Percentiles rank a stretch among this genome's conserved stretches.
Evolutionary conservation across 2,329 filamentous ascomycete species (phyloP).

Genomic region (Dactylella cylindrospora): DNA sequence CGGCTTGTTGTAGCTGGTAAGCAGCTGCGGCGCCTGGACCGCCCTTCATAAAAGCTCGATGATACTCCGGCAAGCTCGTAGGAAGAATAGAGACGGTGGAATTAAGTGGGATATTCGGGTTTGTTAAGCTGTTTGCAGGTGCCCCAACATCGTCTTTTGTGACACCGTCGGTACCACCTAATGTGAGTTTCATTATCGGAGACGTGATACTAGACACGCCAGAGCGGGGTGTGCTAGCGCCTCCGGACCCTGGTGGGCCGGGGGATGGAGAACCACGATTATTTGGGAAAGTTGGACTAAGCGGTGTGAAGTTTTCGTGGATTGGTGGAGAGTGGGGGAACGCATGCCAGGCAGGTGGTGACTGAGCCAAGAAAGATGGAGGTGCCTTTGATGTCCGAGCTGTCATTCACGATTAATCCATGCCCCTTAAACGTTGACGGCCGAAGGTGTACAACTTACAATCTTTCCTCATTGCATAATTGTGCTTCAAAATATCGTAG

Average conservation of each 20-base stretch:
- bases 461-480: slow-evolving; percentile 93
- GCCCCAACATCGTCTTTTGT: slow-evolving; percentile 42
- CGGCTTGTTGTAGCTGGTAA: slow-evolving; percentile 56
- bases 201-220: slow-evolving; percentile 30
- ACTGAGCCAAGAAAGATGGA: slow-evolving; percentile 61
- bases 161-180: slow-evolving; percentile 23
- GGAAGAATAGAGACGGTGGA: slow-evolving; percentile 87
- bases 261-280: slow-evolving; percentile 33
- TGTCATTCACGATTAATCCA: slow-evolving; percentile 49
- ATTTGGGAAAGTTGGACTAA: slow-evolving; percentile 7
- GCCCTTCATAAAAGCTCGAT: slow-evolving; percentile 84
- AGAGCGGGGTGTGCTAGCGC: slow-evolving; percentile 24
- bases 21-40: slow-evolving; percentile 49
- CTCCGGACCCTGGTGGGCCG: slow-evolving; percentile 17
- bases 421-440: slow-evolving; percentile 2
- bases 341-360: slow-evolving; percentile 58
- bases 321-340: slow-evolving; percentile 46
- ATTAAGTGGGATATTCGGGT: slow-evolving; percentile 58
- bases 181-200: slow-evolving; percentile 30
- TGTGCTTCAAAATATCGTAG: slow-evolving; percentile 96
- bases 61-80: slow-evolving; percentile 85
- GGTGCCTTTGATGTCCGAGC: slow-evolving; percentile 60
- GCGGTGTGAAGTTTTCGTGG: slow-evolving; percentile 31
- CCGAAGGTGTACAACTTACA: slow-evolving; percentile 63
- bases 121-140: slow-evolving; percentile 56